Conservation (phyloP, 768 basidiomycete species). For the Russula sp. region DNA sequence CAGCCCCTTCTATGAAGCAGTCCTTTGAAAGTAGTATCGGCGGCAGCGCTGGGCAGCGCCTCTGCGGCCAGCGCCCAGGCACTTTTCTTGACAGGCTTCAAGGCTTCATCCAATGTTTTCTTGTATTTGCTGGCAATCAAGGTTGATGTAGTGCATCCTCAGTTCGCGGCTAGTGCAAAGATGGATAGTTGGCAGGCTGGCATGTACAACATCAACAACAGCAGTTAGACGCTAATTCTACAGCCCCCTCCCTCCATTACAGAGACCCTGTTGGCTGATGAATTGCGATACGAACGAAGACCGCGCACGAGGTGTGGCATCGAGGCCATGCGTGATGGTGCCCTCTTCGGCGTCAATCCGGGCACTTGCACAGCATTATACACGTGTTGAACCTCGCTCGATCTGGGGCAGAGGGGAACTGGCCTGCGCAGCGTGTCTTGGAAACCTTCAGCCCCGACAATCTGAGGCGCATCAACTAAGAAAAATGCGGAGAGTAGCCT, state of each 20-base stretch:
- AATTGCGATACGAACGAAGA: constrained; percentile 5
- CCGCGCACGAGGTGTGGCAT: constrained; percentile 1
- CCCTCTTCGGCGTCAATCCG: constrained; percentile 13
- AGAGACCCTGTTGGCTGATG: not conserved
- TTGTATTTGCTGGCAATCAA: constrained; percentile 17
- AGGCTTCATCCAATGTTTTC: constrained; percentile 6
- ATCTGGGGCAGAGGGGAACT: constrained; percentile 13
- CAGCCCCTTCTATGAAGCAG: not conserved
- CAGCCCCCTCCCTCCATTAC: not conserved
- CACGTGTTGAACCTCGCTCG: constrained; percentile 9
- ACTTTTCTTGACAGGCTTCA: constrained; percentile 15
- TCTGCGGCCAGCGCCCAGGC: not conserved
- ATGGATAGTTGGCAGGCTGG: constrained; percentile 4
- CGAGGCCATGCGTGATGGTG: constrained; percentile 15
- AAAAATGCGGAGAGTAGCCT: not conserved
- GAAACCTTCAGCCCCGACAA: constrained; percentile 1
- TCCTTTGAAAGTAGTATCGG: constrained; percentile 3
- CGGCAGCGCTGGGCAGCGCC: not conserved
- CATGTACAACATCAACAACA: not conserved
- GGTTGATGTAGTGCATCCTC: not conserved
- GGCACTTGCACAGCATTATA: constrained; percentile 12
- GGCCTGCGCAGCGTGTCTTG: constrained; percentile 7
- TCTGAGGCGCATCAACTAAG: not conserved
- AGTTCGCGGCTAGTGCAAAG: constrained; percentile 16
- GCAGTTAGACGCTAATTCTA: constrained; percentile 1